Base-by-base conservation (phyloP, 495 filamentous ascomycete genomes). In the Penicillium paradoxum region DNA sequence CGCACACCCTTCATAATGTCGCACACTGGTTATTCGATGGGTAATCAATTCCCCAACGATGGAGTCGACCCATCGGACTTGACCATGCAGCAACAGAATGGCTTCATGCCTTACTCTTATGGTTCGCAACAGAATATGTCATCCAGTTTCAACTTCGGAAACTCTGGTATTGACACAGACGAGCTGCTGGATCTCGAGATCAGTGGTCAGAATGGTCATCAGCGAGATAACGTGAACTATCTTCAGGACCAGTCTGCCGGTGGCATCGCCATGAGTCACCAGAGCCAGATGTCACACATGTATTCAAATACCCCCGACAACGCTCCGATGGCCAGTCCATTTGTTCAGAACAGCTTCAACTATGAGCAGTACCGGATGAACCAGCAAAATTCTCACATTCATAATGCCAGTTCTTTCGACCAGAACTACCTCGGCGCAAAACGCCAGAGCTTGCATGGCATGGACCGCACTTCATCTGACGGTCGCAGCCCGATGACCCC, bases 301-400 rank as follows among this genome's bases (percentile, higher is more conserved):
- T 96, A 83, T 67, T 95, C 91, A 24, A 86, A 85, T 58, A 95
- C 90, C 3, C 91, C 90, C 7, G 91, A 96, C 41, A 88, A 88
- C 19, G 84, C 86, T 40, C 90, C 90, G 4, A 91, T 95, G 54
- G 85, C 89, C 58, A 95, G 89, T 61, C 91, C 91, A 0, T 96
- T 91, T 57, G 78, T 86, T 22, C 81, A 89, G 43, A 72, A 70
- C 53, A 84, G 80, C 60, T 92, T 90, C 71, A 71, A 83, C 63
- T 86, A 86, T 51, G 76, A 80, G 11, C 87, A 89, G 55, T 89
- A 85, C 63, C 72, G 73, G 15, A 82, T 88, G 73, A 77, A 77
- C 53, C 77, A 78, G 36, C 83, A 79, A 45, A 71, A 77, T 50
- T 75, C 51, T 72, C 83, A 64, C 73, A 72, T 64, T 33, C 83